phyloP scores from a whole-genome alignment of 495 filamentous ascomycete species.

The Astrocystis sublimbata region DNA sequence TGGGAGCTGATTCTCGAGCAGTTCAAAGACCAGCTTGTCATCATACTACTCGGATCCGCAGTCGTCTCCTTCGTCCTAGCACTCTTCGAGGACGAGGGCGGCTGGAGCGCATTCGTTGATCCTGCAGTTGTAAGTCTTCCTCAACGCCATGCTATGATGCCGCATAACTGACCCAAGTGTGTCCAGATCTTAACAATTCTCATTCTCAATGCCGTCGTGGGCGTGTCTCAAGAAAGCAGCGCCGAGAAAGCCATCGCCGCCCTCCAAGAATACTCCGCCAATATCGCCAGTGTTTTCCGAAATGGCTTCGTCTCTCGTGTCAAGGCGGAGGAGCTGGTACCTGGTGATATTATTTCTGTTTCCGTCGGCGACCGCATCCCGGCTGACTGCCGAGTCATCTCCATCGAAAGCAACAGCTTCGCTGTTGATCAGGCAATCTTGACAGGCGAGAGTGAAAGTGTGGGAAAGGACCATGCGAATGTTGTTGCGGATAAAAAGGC shows the following conservation, averaged over 20 bases:
- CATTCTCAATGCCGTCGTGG: conserved; percentile 93
- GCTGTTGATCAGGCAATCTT: conserved; percentile 95
- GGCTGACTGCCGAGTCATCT: conserved; percentile 89
- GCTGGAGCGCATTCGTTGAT: conserved; percentile 98
- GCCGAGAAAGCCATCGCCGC: conserved; percentile 98
- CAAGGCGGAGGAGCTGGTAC: conserved; percentile 94
- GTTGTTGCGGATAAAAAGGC: conserved; percentile 74
- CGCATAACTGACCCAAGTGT: not conserved
- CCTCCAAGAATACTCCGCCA: conserved; percentile 98
- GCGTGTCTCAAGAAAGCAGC: conserved; percentile 97
- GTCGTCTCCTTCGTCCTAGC: conserved; percentile 93
- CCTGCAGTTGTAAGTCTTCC: conserved; percentile 75
- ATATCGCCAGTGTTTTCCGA: conserved; percentile 91
- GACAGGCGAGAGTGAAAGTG: conserved; percentile 97
- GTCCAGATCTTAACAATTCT: conserved; percentile 91
- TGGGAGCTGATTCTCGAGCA: conserved; percentile 97
- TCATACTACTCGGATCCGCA: conserved; percentile 92
- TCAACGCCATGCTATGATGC: not conserved
- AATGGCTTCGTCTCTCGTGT: conserved; percentile 72
- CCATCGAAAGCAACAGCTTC: conserved; percentile 96
- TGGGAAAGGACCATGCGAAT: conserved; percentile 72
- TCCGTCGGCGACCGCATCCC: conserved; percentile 92
- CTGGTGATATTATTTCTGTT: conserved; percentile 88
- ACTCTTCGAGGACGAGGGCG: conserved; percentile 88
- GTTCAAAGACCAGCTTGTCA: conserved; percentile 98